These are phyloP conservation scores for Solanum pinnatisectum DNA, from an alignment of 257 asterid species.

Conservation along the genomic window DNA sequence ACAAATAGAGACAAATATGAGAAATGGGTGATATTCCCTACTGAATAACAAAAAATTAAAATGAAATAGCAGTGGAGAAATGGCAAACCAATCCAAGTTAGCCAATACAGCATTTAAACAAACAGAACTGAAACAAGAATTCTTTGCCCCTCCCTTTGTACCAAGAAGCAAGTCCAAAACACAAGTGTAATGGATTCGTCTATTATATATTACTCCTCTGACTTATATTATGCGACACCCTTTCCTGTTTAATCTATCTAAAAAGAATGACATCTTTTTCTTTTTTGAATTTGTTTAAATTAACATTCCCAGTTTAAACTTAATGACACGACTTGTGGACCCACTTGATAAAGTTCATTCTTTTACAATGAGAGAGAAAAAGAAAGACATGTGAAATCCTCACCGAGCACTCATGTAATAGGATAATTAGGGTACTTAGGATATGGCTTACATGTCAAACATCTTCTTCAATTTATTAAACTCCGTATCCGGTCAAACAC, in stretches of 20 bases:
- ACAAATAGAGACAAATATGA: neutral
- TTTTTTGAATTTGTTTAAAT: neutral
- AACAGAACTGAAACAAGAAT: neutral
- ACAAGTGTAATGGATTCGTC: neutral
- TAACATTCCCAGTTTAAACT: neutral
- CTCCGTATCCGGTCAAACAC: neutral
- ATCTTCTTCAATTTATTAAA: neutral
- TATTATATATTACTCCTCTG: neutral
- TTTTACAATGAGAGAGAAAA: neutral
- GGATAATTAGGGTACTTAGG: neutral
- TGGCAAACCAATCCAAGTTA: neutral
- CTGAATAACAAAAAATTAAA: neutral
- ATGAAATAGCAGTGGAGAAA: neutral
- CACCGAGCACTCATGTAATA: neutral
- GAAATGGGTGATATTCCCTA: neutral
- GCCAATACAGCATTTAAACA: neutral
- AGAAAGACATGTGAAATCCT: neutral
- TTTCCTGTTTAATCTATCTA: neutral
- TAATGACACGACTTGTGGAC: neutral
- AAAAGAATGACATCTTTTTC: neutral
- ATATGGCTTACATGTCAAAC: neutral
- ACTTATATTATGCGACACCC: neutral
- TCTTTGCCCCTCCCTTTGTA: neutral
- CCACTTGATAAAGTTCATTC: neutral
- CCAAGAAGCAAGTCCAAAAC: neutral